A percentile compares a stretch with the other conserved stretches of the same genome.
Conservation (phyloP, 163 green algal genomes). For the Botryococcus braunii region DNA sequence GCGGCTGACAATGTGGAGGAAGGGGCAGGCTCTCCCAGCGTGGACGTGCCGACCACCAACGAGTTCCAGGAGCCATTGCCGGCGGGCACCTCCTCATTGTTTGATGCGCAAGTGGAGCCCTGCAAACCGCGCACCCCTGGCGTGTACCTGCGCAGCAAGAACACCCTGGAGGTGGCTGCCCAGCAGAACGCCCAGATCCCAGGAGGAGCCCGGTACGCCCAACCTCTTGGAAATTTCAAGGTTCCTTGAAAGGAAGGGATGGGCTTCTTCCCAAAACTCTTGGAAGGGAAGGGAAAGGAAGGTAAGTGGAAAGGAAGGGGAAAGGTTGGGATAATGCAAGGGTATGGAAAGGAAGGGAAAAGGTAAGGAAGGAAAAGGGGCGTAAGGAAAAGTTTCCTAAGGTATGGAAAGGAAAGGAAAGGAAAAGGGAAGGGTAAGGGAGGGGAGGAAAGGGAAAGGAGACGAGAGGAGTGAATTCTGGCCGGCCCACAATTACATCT, state of each 20-base stretch:
- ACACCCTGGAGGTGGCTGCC: constrained; percentile 21
- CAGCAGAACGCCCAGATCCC: constrained; percentile 13
- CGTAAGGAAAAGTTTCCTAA: neutral
- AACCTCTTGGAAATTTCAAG: constrained; percentile 7
- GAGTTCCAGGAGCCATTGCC: constrained; percentile 25
- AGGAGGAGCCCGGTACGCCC: constrained; percentile 8
- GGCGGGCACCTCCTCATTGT: constrained; percentile 43
- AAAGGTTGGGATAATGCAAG: neutral
- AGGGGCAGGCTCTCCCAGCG: too few relatives aligned
- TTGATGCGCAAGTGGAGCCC: constrained; percentile 39
- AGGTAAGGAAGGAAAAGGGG: neutral
- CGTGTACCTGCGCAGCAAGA: constrained; percentile 10
- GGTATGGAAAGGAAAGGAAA: too few relatives aligned
- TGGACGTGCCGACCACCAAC: constrained; percentile 7
- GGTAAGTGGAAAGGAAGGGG: neutral
- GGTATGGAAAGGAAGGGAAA: neutral
- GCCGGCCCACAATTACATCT: too few relatives aligned
- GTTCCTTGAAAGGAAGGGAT: constrained; percentile 1
- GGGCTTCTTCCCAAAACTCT: neutral
- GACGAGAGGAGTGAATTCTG: too few relatives aligned
- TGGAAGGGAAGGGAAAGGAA: neutral
- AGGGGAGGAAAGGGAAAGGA: too few relatives aligned
- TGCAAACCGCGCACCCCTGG: constrained; percentile 24
- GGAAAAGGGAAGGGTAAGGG: too few relatives aligned
- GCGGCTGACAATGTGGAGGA: too few relatives aligned